These are phyloP conservation scores for Albugo laibachii DNA, from an alignment of 352 stramenopile genomes.

Conservation along the genomic window DNA sequence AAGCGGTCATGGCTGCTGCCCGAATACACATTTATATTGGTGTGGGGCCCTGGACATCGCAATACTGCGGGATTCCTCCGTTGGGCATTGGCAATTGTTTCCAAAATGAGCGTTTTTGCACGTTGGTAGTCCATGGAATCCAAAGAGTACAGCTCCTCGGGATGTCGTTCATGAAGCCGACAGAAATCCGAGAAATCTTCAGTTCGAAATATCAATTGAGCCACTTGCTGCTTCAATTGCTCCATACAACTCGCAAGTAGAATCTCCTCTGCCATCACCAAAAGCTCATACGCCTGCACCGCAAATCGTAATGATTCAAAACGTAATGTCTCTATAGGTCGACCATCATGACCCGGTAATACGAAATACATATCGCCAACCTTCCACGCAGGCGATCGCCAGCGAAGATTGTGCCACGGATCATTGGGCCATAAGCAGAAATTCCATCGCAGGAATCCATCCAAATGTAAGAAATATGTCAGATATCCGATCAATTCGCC, in stretches of 20 bases:
- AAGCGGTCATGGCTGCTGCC: too few relatives aligned
- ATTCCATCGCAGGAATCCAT: constrained; percentile 70
- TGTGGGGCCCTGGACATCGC: too few relatives aligned
- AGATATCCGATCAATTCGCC: constrained; percentile 54
- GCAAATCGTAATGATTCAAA: constrained; percentile 49
- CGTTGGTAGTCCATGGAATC: constrained; percentile 44
- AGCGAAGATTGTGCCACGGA: constrained; percentile 40
- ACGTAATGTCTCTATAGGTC: constrained; percentile 44
- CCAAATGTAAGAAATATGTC: constrained; percentile 55
- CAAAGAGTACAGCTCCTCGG: constrained; percentile 34
- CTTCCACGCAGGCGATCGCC: constrained; percentile 40
- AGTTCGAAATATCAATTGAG: constrained; percentile 33
- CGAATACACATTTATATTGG: too few relatives aligned
- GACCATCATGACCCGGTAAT: constrained; percentile 32
- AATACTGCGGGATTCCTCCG: too few relatives aligned
- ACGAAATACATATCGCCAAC: constrained; percentile 77
- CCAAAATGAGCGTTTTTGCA: constrained; percentile 32
- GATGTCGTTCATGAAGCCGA: constrained; percentile 5
- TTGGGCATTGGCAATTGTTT: constrained; percentile 17
- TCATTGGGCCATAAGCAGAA: constrained; percentile 45
- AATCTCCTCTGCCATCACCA: constrained; percentile 20
- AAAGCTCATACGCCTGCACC: constrained; percentile 39
- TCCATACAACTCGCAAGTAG: constrained; percentile 22
- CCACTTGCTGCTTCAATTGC: constrained; percentile 26
- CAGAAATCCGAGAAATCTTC: constrained; percentile 35